phyloP scores from a whole-genome alignment of 441 rosid species.

The Viola pubescens region DNA sequence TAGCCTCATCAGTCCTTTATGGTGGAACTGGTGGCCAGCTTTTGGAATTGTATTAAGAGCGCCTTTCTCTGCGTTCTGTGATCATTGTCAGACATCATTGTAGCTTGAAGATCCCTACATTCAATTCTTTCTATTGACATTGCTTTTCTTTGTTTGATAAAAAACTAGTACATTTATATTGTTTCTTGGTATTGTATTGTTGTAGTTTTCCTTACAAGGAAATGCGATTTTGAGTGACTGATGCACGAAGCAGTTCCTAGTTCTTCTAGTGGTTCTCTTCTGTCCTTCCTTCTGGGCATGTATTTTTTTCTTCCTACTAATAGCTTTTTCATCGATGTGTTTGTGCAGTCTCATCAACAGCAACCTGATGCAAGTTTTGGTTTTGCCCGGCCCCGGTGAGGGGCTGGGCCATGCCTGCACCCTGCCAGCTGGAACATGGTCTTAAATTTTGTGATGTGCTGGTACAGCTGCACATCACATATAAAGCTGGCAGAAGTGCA shows the following conservation, averaged over 20 bases:
- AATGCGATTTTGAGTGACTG: too few species aligned
- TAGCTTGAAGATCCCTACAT: too few species aligned
- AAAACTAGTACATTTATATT: too few species aligned
- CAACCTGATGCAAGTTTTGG: constrained; percentile 73
- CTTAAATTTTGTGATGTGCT: constrained; percentile 20
- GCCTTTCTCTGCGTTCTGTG: background rate
- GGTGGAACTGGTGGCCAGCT: background rate
- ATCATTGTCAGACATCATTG: background rate
- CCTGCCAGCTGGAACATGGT: constrained; percentile 42
- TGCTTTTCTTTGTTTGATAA: too few species aligned
- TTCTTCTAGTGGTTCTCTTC: background rate
- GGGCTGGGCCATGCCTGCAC: constrained; percentile 94
- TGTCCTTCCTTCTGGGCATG: constrained; percentile 1
- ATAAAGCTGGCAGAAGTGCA: constrained; percentile 48
- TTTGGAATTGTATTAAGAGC: background rate
- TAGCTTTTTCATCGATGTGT: background rate
- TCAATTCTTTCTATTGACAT: too few species aligned
- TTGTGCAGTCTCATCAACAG: constrained; percentile 53
- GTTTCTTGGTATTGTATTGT: too few species aligned
- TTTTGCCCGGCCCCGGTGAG: constrained; percentile 95
- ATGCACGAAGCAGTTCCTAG: too few species aligned
- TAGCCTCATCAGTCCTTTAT: background rate
- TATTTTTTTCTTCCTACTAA: background rate
- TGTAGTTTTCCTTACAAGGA: too few species aligned
- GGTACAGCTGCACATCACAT: constrained; percentile 11